phyloP scores from a whole-genome alignment of 2,329 filamentous ascomycete genomes.

The Fusarium nelsonii region DNA sequence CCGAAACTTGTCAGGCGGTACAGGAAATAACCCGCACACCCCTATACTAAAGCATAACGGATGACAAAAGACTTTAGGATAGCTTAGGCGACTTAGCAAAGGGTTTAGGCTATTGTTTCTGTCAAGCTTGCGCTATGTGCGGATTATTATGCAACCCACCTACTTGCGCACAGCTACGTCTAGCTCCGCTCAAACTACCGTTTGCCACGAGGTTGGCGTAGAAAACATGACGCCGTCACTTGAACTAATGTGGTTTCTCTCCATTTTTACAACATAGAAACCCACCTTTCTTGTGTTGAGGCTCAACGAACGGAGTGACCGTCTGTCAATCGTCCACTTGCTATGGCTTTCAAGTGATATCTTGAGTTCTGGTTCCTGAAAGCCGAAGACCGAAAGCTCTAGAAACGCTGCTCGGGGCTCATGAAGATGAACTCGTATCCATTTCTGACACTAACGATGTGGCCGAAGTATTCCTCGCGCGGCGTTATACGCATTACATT shows the following conservation, averaged over 20 bases:
- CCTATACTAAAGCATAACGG: no score
- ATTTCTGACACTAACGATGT: background rate
- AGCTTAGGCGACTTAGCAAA: no score
- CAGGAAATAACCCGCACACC: no score
- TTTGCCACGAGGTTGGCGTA: constrained; percentile 14
- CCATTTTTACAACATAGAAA: background rate
- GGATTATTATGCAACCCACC: no score
- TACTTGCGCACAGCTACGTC: background rate
- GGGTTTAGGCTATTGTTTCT: no score
- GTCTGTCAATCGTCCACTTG: background rate
- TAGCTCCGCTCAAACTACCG: background rate
- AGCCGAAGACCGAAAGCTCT: background rate
- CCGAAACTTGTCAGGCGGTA: background rate
- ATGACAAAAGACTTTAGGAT: no score
- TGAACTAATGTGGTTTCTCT: background rate
- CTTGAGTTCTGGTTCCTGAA: background rate
- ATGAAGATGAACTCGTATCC: background rate
- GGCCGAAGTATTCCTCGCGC: background rate
- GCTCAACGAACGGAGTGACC: background rate
- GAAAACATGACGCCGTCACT: background rate
- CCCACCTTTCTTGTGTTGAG: background rate
- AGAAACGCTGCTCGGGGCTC: background rate
- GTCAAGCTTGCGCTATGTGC: no score
- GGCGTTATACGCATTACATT: constrained; percentile 9
- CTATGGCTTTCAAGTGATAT: background rate